phyloP scores from a whole-genome alignment of 2,329 filamentous ascomycete species.

The Talaromyces sp. region DNA sequence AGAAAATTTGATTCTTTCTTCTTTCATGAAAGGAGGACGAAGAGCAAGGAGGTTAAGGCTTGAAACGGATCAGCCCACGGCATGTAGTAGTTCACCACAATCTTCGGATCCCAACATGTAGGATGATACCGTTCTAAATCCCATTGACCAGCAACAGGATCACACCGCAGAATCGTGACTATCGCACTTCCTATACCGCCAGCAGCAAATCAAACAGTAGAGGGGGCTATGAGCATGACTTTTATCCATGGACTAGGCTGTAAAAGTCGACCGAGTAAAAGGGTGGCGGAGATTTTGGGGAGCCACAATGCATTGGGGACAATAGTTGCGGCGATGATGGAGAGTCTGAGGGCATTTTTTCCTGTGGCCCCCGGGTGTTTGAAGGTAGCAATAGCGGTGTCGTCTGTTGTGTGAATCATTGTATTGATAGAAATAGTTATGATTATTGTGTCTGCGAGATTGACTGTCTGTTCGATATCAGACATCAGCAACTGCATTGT shows the following conservation, averaged over 20 bases:
- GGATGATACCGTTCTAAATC: constrained; percentile 1
- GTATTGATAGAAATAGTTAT: neutral
- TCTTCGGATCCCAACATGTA: neutral
- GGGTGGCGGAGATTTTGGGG: constrained; percentile 8
- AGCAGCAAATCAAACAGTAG: neutral
- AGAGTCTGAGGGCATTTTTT: neutral
- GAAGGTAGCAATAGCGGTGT: neutral
- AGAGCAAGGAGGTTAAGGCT: neutral
- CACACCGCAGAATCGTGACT: neutral
- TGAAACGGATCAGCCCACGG: neutral
- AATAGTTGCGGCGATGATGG: neutral
- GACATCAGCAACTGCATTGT: neutral
- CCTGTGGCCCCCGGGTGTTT: neutral
- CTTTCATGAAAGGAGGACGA: too few species aligned
- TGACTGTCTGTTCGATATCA: neutral
- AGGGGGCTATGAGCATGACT: neutral
- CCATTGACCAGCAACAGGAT: constrained; percentile 9
- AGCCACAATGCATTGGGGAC: neutral
- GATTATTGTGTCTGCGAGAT: neutral
- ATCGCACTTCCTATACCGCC: neutral
- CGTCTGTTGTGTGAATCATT: neutral
- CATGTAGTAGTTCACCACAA: neutral
- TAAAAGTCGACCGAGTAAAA: constrained; percentile 2
- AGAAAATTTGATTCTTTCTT: too few species aligned
- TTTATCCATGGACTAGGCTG: neutral